Evolutionary conservation across 257 asterid species (phyloP).

Genomic region (Henckelia pumila): DNA sequence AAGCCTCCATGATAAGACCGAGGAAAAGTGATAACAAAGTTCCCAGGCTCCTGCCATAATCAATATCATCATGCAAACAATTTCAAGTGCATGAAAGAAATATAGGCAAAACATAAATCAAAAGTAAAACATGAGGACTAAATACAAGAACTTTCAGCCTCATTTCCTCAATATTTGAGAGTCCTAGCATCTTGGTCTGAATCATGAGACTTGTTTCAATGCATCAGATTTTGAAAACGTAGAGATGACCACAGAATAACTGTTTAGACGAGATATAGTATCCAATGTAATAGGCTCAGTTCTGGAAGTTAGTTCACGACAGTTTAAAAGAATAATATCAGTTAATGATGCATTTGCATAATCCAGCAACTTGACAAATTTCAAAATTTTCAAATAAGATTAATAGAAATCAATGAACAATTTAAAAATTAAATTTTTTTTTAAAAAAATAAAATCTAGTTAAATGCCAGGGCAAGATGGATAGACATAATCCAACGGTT

Average conservation of each 20-base stretch:
- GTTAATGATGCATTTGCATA: no score
- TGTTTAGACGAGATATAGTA: slow-evolving; percentile 1
- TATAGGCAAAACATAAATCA: slow-evolving; percentile 3
- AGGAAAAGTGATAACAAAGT: slow-evolving; percentile 92
- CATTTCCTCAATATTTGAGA: slow-evolving; percentile 5
- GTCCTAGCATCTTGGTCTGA: not conserved
- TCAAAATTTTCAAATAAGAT: not conserved
- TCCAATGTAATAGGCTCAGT: slow-evolving; percentile 7
- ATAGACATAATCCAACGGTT: not conserved
- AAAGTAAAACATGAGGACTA: slow-evolving; percentile 10
- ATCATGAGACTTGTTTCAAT: slow-evolving; percentile 1
- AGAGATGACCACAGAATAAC: slow-evolving; percentile 1
- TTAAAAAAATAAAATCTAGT: not conserved
- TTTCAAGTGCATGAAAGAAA: slow-evolving; percentile 1
- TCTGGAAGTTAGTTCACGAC: not conserved
- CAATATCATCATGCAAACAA: slow-evolving; percentile 19
- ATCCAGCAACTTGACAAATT: not conserved
- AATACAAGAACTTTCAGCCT: slow-evolving; percentile 1
- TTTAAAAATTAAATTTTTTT: no score
- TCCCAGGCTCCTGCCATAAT: slow-evolving; percentile 89
- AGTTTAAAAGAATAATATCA: no score
- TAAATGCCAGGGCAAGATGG: not conserved
- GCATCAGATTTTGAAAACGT: not conserved
- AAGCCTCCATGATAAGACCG: slow-evolving; percentile 98
- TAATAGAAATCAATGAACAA: no score